These are phyloP conservation scores for Stereocaulon alpinum DNA, from an alignment of 495 filamentous ascomycete species.

Conservation along the genomic window DNA sequence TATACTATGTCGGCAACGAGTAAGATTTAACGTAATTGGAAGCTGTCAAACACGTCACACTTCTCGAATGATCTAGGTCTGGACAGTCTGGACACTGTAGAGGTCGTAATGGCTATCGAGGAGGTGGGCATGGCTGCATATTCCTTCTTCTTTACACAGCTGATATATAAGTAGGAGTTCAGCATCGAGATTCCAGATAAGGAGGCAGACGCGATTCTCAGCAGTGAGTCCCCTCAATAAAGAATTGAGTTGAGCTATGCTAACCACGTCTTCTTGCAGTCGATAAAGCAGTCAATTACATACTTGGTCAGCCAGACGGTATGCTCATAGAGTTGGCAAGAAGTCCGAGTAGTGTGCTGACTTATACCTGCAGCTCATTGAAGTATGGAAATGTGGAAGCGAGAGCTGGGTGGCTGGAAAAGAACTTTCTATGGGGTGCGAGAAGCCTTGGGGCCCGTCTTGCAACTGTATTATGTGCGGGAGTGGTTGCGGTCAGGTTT, in stretches of 20 bases:
- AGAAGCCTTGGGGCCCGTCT: neutral
- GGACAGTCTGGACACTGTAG: conserved; percentile 94
- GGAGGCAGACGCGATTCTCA: conserved; percentile 93
- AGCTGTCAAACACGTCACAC: conserved; percentile 76
- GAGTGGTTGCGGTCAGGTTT: neutral
- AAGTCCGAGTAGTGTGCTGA: neutral
- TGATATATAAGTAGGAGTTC: conserved; percentile 64
- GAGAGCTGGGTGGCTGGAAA: neutral
- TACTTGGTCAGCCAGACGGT: conserved; percentile 87
- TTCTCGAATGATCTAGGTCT: conserved; percentile 93
- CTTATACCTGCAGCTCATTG: conserved; percentile 16
- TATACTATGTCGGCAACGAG: conserved; percentile 1
- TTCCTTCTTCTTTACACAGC: neutral
- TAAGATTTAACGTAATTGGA: conserved; percentile 12
- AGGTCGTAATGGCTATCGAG: conserved; percentile 99
- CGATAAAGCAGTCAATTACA: conserved; percentile 91
- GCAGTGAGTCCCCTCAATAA: conserved; percentile 53
- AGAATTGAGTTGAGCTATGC: neutral
- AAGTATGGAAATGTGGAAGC: neutral
- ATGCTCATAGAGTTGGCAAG: conserved; percentile 12
- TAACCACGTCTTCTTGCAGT: conserved; percentile 43
- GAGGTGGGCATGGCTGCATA: conserved; percentile 54
- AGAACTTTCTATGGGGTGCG: neutral
- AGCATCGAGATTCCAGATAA: conserved; percentile 99
- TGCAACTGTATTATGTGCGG: conserved; percentile 4